phyloP scores from a whole-genome alignment of 345 rosid genomes.

The Aurinia saxatilis region DNA sequence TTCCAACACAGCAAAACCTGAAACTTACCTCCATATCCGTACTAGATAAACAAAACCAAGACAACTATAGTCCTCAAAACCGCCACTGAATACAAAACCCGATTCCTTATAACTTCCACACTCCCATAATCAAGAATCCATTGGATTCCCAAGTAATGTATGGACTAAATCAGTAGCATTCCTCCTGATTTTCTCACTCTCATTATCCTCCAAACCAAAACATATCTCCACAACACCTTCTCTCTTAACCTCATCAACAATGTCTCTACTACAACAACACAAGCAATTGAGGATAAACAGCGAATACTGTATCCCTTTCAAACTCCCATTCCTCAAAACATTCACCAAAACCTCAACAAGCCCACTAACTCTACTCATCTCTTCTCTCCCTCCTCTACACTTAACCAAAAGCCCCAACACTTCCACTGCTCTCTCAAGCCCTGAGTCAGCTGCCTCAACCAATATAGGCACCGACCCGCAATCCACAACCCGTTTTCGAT shows the following conservation, averaged over 20 bases:
- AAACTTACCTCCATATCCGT: conserved; percentile 37
- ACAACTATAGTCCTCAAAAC: conserved; percentile 7
- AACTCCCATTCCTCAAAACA: conserved; percentile 51
- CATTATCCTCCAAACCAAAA: conserved; percentile 54
- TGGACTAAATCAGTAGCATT: conserved; percentile 60
- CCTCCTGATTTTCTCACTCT: conserved; percentile 75
- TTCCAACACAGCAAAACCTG: conserved; percentile 24
- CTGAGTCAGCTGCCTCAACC: conserved; percentile 48
- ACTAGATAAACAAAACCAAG: conserved; percentile 3
- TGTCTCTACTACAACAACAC: conserved; percentile 46
- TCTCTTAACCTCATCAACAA: conserved; percentile 39
- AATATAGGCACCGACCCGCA: conserved; percentile 69
- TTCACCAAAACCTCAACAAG: conserved; percentile 53
- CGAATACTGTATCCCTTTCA: conserved; percentile 65
- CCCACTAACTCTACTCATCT: conserved; percentile 50
- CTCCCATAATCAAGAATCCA: conserved; percentile 21
- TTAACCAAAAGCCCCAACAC: conserved; percentile 79
- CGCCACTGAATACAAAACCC: neutral
- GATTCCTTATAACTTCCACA: conserved; percentile 11
- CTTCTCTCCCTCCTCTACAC: conserved; percentile 84
- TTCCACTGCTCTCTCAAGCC: conserved; percentile 82
- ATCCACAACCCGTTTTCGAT: conserved; percentile 55
- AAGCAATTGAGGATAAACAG: conserved; percentile 59
- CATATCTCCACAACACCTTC: conserved; percentile 66
- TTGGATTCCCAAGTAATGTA: conserved; percentile 40